Evolutionary conservation across 371 early-diverging fungal genomes (phyloP).

Genomic region (Rhizopus delemar): DNA sequence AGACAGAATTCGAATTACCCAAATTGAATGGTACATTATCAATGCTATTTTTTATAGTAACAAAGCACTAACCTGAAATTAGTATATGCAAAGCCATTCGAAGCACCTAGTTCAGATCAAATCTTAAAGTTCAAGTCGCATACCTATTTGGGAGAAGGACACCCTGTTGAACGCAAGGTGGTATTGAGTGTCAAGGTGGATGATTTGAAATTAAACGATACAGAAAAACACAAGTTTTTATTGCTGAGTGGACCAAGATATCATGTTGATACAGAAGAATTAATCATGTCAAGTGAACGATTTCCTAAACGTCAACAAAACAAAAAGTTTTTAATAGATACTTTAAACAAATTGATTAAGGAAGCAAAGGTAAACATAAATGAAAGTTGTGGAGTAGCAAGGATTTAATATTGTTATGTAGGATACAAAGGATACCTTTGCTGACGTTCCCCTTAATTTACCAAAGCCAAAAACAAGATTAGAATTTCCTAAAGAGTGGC

Average conservation of each 20-base stretch:
- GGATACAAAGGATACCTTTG: conserved; percentile 55
- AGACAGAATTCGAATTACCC: conserved; percentile 66
- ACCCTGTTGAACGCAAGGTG: conserved; percentile 63
- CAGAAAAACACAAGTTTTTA: conserved; percentile 60
- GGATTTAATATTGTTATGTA: conserved; percentile 5
- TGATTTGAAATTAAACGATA: conserved; percentile 51
- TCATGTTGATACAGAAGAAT: conserved; percentile 52
- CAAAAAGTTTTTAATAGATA: conserved; percentile 64
- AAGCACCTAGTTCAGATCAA: conserved; percentile 51
- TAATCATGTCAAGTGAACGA: conserved; percentile 64
- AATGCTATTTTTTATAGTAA: no score
- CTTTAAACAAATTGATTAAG: conserved; percentile 53
- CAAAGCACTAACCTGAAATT: not conserved
- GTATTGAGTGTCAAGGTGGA: conserved; percentile 58
- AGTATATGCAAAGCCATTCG: conserved; percentile 64
- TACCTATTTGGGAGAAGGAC: conserved; percentile 63
- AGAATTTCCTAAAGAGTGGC: conserved; percentile 69
- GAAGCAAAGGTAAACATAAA: conserved; percentile 53
- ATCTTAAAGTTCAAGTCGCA: conserved; percentile 62
- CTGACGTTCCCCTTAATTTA: conserved; percentile 62
- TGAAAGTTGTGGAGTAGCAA: no score
- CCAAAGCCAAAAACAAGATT: conserved; percentile 59
- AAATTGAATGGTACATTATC: conserved; percentile 57
- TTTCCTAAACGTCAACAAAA: conserved; percentile 69
- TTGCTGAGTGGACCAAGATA: conserved; percentile 64